phyloP scores from a whole-genome alignment of 2,329 filamentous ascomycete species.

The Trichoderma afroharzianum region DNA sequence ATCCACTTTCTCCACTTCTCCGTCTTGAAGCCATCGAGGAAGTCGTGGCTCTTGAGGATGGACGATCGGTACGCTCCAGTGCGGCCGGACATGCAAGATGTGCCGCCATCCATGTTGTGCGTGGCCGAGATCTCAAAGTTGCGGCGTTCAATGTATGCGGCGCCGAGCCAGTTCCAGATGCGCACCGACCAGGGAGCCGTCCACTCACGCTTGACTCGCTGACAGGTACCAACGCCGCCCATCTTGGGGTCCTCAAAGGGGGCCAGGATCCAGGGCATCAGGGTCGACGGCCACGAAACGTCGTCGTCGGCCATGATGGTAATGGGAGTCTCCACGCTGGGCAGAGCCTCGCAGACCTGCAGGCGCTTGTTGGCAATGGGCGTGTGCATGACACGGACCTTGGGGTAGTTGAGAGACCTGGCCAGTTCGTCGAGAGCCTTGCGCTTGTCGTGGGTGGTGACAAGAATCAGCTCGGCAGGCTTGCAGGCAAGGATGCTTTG shows the following conservation, averaged over 20 bases:
- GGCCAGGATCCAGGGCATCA: constrained; percentile 87
- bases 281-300: constrained; percentile 82
- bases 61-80: constrained; percentile 88
- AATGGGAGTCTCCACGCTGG: constrained; percentile 76
- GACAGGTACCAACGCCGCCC: constrained; percentile 89
- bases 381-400: constrained; percentile 71
- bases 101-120: constrained; percentile 88
- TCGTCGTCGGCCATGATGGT: constrained; percentile 95
- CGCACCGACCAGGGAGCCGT: constrained; percentile 56
- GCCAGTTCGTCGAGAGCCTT: constrained; percentile 65
- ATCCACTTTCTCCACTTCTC: constrained; percentile 88
- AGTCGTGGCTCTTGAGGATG: constrained; percentile 80
- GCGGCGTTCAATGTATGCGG: constrained; percentile 85
- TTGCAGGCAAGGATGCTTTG: constrained; percentile 69
- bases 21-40: constrained; percentile 84
- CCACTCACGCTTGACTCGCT: constrained; percentile 71
- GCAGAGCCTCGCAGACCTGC: constrained; percentile 88
- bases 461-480: constrained; percentile 72
- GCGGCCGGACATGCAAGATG: constrained; percentile 94
- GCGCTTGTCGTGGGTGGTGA: constrained; percentile 80
- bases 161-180: constrained; percentile 85
- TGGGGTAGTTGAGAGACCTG: constrained; percentile 54
- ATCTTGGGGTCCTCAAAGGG: constrained; percentile 82
- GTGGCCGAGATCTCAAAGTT: constrained; percentile 98
- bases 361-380: constrained; percentile 91